phyloP scores from a whole-genome alignment of 148 eudicot species.

The Nyssa sinensis region DNA sequence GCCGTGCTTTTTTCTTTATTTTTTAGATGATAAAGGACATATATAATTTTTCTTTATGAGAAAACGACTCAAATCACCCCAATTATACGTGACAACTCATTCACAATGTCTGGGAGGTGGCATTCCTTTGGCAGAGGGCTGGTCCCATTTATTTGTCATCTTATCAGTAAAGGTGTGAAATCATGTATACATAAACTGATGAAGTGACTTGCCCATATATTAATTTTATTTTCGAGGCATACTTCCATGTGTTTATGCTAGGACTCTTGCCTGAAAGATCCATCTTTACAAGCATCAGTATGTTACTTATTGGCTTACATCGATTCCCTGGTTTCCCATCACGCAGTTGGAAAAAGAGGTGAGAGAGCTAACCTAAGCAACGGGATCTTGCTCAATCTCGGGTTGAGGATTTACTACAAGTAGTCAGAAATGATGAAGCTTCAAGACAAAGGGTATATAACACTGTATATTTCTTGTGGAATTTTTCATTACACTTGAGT shows the following conservation, averaged over 20 bases:
- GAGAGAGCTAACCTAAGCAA: slow-evolving; percentile 67
- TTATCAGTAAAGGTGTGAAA: background rate
- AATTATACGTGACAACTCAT: background rate
- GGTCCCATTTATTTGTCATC: background rate
- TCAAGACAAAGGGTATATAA: slow-evolving; percentile 43
- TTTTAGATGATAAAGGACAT: background rate
- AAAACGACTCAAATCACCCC: background rate
- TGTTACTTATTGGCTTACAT: background rate
- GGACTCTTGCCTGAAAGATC: slow-evolving; percentile 1
- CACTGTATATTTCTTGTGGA: background rate
- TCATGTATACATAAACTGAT: background rate
- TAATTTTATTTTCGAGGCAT: background rate
- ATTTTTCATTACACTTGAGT: background rate
- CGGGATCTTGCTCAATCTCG: slow-evolving; percentile 80
- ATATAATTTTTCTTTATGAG: background rate
- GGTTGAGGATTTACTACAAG: slow-evolving; percentile 65
- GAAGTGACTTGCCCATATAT: background rate
- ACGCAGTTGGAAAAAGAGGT: slow-evolving; percentile 83
- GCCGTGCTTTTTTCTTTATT: background rate
- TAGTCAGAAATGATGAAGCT: slow-evolving; percentile 49
- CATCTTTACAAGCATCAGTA: background rate
- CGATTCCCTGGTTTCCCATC: background rate
- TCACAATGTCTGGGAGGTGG: background rate
- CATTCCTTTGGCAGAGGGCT: background rate
- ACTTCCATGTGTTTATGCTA: background rate